Percentiles rank a stretch among this genome's conserved stretches.
Conservation (phyloP, 1,139 yeast genomes). For the Debaryomyces udenii region DNA sequence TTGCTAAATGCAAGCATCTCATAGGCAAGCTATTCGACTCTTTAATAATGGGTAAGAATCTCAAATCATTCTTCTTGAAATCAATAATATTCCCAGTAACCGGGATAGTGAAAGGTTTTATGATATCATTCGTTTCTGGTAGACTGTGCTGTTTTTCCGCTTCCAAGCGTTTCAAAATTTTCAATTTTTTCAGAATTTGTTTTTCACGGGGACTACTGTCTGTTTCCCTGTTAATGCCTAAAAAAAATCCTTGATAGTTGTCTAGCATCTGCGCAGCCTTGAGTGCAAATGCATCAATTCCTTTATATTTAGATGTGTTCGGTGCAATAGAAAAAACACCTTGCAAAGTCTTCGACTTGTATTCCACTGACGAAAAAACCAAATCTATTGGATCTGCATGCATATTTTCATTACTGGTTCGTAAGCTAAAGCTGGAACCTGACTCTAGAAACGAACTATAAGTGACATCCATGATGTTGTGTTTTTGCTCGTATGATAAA, state of each 20-base stretch:
- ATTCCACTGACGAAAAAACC: conserved; percentile 25
- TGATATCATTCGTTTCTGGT: not conserved
- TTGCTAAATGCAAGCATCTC: conserved; percentile 17
- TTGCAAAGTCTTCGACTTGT: conserved; percentile 20
- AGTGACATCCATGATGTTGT: conserved; percentile 25
- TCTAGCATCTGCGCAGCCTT: not conserved
- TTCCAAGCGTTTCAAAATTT: conserved; percentile 6
- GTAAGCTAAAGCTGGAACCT: conserved; percentile 23
- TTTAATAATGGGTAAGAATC: conserved; percentile 27
- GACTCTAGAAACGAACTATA: conserved; percentile 18
- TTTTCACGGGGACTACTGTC: conserved; percentile 7
- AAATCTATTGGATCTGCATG: conserved; percentile 19
- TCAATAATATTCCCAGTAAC: conserved; percentile 38
- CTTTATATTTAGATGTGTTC: not conserved
- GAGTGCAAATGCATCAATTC: not conserved
- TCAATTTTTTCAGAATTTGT: conserved; percentile 4
- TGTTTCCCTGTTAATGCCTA: conserved; percentile 7
- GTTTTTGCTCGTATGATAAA: conserved; percentile 19
- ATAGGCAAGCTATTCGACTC: conserved; percentile 13
- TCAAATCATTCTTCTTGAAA: conserved; percentile 38
- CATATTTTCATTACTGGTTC: conserved; percentile 2
- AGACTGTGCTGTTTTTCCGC: not conserved
- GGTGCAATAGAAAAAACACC: conserved; percentile 21
- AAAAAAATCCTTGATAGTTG: conserved; percentile 11
- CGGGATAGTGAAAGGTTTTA: conserved; percentile 18